Base-by-base conservation (phyloP, 169 alveolate genomes). In the Haemoproteus tartakovskyi region DNA sequence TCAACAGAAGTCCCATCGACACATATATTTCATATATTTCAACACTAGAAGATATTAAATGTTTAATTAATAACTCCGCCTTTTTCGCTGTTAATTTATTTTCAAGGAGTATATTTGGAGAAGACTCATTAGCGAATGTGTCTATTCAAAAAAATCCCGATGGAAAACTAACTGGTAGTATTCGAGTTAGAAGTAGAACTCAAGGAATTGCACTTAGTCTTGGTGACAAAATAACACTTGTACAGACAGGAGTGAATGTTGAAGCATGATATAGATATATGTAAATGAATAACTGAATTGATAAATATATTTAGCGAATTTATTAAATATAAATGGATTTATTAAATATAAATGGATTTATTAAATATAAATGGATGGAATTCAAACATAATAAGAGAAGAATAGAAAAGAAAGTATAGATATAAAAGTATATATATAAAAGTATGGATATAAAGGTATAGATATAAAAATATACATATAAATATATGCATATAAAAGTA, bases 71-170 rank as follows among this genome's bases (percentile, higher is more conserved):
- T 29, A 89, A 84, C 24, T 79, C 87, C 1, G 89, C 93, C 12
- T 95, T 95, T 86, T 87, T 95, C 54, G 97, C 96, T 2, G 88
- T 92, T 2, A 95, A 95, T 74, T 87, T 95, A 54, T 95, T 91
- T 84, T 90, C 95, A 30, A 89, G 94, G 70, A 94, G 97, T 27
- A 90, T 91, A 50, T 92, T 91, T 63, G 97, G 93, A 19, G 98
- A 95, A 78, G 98, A 95, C 62, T 96, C 98, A 21, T 78, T 95
- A 3, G 93, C 95, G 38, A 95, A 95, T 63, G 30, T 95, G 16
- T 91, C 97, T 30, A 56, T 88, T 11, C 89, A 79, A 16, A 81
- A 79, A 81, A 81, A 81, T 74, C 19, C 51, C 2, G 80, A 88
- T 26, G 85, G 87, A 8, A 61, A 62, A 6, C 79, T 79, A 40